phyloP scores from a whole-genome alignment of 257 asterid genomes.

The Pogostemon cablin region DNA sequence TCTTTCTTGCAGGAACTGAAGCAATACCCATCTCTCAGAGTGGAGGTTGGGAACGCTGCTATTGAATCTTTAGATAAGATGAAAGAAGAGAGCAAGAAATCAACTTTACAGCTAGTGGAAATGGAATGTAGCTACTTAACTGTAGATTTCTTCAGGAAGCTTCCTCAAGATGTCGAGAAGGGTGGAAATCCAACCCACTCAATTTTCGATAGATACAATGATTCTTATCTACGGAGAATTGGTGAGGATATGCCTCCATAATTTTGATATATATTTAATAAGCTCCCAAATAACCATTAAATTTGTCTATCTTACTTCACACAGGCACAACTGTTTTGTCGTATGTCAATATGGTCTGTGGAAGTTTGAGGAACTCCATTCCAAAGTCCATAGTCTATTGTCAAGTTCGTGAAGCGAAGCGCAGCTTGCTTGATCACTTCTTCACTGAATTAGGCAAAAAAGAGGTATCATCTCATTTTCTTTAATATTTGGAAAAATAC shows the following conservation, averaged over 20 bases:
- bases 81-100: constrained; percentile 96
- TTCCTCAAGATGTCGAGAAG: constrained; percentile 98
- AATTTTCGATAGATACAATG: constrained; percentile 92
- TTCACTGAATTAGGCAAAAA: constrained; percentile 82
- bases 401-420: constrained; percentile 99
- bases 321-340: constrained; percentile 92
- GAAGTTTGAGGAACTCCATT: constrained; percentile 85
- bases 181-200: constrained; percentile 99
- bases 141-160: constrained; percentile 95
- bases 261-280: neutral
- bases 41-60: constrained; percentile 87
- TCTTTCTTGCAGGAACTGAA: constrained; percentile 71
- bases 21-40: constrained; percentile 95
- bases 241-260: constrained; percentile 49
- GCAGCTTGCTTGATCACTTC: constrained; percentile 93
- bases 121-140: constrained; percentile 94
- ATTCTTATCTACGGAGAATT: constrained; percentile 84
- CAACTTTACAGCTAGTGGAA: constrained; percentile 91
- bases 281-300: constrained; percentile 1
- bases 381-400: constrained; percentile 96
- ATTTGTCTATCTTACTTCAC: constrained; percentile 14
- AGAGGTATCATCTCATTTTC: constrained; percentile 59
- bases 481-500: neutral
- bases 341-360: constrained; percentile 95
- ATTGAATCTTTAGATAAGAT: constrained; percentile 86